Conservation (phyloP, 441 rosid species). For the Raphanus hybrid region DNA sequence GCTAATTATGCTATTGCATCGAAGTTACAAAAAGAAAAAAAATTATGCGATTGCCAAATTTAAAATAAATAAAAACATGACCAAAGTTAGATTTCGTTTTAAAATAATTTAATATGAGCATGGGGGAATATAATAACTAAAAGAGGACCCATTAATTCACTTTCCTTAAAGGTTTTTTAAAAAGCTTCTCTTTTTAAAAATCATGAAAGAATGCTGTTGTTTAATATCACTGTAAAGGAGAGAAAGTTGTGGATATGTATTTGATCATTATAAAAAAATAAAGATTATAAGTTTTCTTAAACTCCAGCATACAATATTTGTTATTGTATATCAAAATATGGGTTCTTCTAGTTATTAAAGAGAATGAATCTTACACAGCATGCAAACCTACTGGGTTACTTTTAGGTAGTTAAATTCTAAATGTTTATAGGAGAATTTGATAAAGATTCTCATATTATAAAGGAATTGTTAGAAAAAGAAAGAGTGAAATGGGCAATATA, state of each 20-base stretch:
- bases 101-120: neutral
- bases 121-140: conserved; percentile 3
- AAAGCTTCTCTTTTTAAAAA: neutral
- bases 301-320: neutral
- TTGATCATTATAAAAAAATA: too few species aligned
- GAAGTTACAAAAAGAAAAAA: too few species aligned
- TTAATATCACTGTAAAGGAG: too few species aligned
- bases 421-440: neutral
- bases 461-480: too few species aligned
- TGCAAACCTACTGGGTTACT: too few species aligned
- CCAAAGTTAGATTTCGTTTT: conserved; percentile 20
- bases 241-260: too few species aligned
- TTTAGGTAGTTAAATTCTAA: too few species aligned
- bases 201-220: too few species aligned
- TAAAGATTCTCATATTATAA: too few species aligned
- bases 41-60: conserved; percentile 5
- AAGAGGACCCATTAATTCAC: conserved; percentile 26
- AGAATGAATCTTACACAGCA: too few species aligned
- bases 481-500: neutral
- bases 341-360: neutral
- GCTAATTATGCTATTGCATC: conserved; percentile 23
- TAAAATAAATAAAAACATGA: conserved; percentile 24
- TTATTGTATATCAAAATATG: neutral
- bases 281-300: neutral
- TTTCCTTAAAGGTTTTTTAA: conserved; percentile 28